Percentiles rank a stretch among this genome's conserved stretches.
These are phyloP conservation scores for Bipolaris zeicola DNA, from an alignment of 2,329 filamentous ascomycete genomes.

Conservation along the genomic window DNA sequence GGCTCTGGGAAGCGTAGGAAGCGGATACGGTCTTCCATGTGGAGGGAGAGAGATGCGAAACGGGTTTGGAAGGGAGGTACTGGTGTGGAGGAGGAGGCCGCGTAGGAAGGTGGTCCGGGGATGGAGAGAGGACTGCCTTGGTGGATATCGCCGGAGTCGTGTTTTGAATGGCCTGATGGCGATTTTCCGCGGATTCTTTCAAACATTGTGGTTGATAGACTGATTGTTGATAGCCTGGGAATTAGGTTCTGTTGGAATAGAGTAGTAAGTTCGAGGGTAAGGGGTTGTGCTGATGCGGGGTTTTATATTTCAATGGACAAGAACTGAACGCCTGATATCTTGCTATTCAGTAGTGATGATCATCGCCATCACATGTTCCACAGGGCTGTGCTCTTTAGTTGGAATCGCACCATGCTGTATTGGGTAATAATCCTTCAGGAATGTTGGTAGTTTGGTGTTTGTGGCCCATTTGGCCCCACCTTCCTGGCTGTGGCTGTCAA, in stretches of 20 bases:
- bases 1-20: conserved; percentile 44
- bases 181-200: conserved; percentile 22
- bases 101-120: conserved; percentile 18
- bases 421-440: background rate
- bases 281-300: background rate
- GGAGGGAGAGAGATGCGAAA: conserved; percentile 34
- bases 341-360: background rate
- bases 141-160: conserved; percentile 7
- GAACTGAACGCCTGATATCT: background rate
- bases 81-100: conserved; percentile 12
- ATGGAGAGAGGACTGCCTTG: conserved; percentile 2
- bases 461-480: background rate
- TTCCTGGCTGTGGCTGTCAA: background rate
- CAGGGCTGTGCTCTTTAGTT: background rate
- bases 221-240: background rate
- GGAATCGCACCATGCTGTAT: background rate
- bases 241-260: background rate
- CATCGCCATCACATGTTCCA: background rate
- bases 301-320: background rate
- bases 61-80: conserved; percentile 22
- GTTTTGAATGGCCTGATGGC: conserved; percentile 17
- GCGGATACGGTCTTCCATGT: conserved; percentile 35
- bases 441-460: background rate
- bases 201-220: conserved; percentile 13
- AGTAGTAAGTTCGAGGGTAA: background rate